Percentiles rank a stretch among this genome's conserved stretches.
Conservation (phyloP, 2,329 filamentous ascomycete genomes). For the Monosporascus sp. region DNA sequence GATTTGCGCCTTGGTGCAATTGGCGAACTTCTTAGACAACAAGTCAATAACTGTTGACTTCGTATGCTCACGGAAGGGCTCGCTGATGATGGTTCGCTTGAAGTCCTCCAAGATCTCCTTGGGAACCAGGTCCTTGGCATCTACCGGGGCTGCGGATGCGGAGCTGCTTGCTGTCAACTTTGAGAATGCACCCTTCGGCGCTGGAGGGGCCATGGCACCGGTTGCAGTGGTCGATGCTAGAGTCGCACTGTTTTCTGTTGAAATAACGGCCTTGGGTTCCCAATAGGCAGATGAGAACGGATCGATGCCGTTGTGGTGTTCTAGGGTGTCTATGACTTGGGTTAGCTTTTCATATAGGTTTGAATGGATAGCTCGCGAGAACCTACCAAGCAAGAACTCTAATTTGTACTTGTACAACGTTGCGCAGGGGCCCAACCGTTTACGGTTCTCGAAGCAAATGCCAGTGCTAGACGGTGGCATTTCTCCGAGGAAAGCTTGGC, state of each 20-base stretch:
- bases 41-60: constrained; percentile 72
- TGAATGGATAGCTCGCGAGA: constrained; percentile 5
- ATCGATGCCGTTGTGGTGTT: constrained; percentile 59
- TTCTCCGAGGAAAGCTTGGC: constrained; percentile 46
- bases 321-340: constrained; percentile 35
- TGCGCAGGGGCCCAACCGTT: constrained; percentile 39
- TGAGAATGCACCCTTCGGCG: constrained; percentile 5
- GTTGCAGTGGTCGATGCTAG: constrained; percentile 5
- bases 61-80: constrained; percentile 51
- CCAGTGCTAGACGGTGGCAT: constrained; percentile 74
- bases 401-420: constrained; percentile 60
- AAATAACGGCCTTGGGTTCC: constrained; percentile 38
- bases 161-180: constrained; percentile 11
- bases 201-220: constrained; percentile 18
- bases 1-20: constrained; percentile 63
- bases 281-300: constrained; percentile 83
- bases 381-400: constrained; percentile 67
- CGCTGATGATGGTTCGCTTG: constrained; percentile 63
- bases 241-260: constrained; percentile 11
- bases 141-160: constrained; percentile 5
- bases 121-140: constrained; percentile 41
- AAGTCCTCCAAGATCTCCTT: constrained; percentile 58
- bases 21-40: constrained; percentile 68
- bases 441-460: constrained; percentile 71
- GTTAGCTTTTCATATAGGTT: constrained; percentile 15